These are phyloP conservation scores for Emergomyces africanus DNA, from an alignment of 2,329 filamentous ascomycete species.

Conservation along the genomic window DNA sequence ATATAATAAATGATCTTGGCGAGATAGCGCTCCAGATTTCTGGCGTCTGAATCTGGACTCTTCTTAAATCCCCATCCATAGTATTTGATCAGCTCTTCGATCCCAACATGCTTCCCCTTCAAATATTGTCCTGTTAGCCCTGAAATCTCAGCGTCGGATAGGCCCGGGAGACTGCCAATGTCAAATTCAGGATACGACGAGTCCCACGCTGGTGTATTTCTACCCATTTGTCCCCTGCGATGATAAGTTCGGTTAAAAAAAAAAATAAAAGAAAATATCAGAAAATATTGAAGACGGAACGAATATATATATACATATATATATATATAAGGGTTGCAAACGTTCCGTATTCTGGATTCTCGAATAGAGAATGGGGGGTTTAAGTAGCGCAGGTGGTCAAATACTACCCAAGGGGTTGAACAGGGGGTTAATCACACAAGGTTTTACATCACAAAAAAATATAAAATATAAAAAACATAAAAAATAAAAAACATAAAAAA, in stretches of 20 bases:
- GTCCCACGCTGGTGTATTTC: not conserved
- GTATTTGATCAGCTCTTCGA: constrained; percentile 7
- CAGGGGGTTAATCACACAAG: too few species aligned
- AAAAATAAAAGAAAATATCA: not conserved
- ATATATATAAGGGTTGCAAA: too few species aligned
- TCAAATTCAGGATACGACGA: not conserved
- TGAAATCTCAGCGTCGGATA: not conserved
- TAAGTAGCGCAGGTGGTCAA: not conserved
- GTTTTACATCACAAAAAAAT: not conserved
- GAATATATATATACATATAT: too few species aligned
- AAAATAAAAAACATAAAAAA: not conserved
- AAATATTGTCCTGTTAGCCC: constrained; percentile 4
- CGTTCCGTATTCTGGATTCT: not conserved
- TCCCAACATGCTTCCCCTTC: constrained; percentile 1
- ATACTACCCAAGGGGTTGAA: not conserved
- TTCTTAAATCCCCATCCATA: constrained; percentile 9
- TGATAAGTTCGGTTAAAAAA: not conserved
- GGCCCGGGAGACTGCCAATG: not conserved
- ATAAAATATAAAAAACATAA: too few species aligned
- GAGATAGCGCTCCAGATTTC: not conserved
- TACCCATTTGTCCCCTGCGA: not conserved
- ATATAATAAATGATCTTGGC: constrained; percentile 10
- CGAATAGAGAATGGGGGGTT: not conserved
- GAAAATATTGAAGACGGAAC: too few species aligned
- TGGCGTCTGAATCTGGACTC: not conserved